Percentiles rank a stretch among this genome's conserved stretches.
phyloP scores from a whole-genome alignment of 257 asterid species.

The Capsicum pubescens region DNA sequence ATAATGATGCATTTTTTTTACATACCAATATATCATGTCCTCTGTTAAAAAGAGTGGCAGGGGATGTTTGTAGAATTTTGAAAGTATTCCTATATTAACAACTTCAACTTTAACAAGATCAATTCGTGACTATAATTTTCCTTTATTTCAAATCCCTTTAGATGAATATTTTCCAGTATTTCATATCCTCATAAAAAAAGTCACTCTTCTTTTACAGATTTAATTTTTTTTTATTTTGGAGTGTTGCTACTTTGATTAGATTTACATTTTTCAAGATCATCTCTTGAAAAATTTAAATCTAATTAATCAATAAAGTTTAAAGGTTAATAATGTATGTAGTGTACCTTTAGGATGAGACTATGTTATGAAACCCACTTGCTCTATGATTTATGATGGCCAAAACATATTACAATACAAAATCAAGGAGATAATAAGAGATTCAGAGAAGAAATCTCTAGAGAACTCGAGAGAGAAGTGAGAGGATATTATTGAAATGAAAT shows the following conservation, averaged over 20 bases:
- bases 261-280: too few species aligned
- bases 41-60: constrained; percentile 69
- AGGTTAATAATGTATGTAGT: not conserved
- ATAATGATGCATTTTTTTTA: not conserved
- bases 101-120: constrained; percentile 60
- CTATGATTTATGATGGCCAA: not conserved
- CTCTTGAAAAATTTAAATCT: too few species aligned
- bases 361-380: not conserved
- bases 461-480: not conserved
- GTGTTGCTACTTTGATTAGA: too few species aligned
- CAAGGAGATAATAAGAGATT: not conserved
- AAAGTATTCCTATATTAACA: constrained; percentile 50
- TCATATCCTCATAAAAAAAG: too few species aligned
- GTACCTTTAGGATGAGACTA: not conserved
- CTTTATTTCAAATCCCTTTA: constrained; percentile 54
- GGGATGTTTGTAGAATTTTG: constrained; percentile 48
- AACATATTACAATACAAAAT: not conserved
- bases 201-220: too few species aligned
- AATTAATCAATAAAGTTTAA: too few species aligned
- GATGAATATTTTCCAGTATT: constrained; percentile 53
- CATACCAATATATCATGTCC: constrained; percentile 87
- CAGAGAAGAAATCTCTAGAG: not conserved
- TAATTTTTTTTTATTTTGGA: too few species aligned
- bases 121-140: constrained; percentile 76
- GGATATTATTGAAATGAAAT: not conserved